Evolutionary conservation across 371 early-diverging fungal genomes (phyloP).

Genomic region (Parasitella parasitica): DNA sequence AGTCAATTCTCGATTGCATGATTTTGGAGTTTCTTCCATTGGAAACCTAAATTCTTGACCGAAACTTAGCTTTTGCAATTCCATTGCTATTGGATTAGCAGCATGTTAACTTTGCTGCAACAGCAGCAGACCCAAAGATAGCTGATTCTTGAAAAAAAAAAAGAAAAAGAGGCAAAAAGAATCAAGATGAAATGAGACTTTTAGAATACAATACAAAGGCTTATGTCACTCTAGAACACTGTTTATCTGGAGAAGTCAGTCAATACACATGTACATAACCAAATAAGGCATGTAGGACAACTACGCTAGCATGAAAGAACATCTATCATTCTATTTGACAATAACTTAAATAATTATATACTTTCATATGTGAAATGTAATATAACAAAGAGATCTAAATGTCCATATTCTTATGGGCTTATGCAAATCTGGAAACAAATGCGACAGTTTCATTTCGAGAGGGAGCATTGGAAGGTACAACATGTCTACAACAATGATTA

Average conservation of each 20-base stretch:
- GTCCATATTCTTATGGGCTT: neutral
- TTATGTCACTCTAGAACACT: neutral
- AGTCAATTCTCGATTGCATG: neutral
- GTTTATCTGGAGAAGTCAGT: too few relatives aligned
- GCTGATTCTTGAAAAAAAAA: neutral
- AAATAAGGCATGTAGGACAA: too few relatives aligned
- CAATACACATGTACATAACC: too few relatives aligned
- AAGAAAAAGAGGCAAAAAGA: neutral
- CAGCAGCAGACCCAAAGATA: neutral
- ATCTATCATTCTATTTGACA: neutral
- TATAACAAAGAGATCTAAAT: neutral
- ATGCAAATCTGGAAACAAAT: constrained; percentile 53
- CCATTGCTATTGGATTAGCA: neutral
- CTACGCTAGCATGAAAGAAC: neutral
- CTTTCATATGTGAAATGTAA: neutral
- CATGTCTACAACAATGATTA: constrained; percentile 47
- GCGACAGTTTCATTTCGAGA: constrained; percentile 57
- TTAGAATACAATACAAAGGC: neutral
- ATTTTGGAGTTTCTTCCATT: neutral
- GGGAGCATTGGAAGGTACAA: constrained; percentile 66
- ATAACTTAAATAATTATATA: neutral
- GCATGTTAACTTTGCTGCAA: neutral
- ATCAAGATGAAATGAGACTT: neutral
- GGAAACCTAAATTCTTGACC: neutral
- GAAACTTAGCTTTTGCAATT: neutral